A percentile compares a stretch with the other conserved stretches of the same genome.
phyloP scores from a whole-genome alignment of 2,329 filamentous ascomycete genomes.

The Sarocladium brachiariae region DNA sequence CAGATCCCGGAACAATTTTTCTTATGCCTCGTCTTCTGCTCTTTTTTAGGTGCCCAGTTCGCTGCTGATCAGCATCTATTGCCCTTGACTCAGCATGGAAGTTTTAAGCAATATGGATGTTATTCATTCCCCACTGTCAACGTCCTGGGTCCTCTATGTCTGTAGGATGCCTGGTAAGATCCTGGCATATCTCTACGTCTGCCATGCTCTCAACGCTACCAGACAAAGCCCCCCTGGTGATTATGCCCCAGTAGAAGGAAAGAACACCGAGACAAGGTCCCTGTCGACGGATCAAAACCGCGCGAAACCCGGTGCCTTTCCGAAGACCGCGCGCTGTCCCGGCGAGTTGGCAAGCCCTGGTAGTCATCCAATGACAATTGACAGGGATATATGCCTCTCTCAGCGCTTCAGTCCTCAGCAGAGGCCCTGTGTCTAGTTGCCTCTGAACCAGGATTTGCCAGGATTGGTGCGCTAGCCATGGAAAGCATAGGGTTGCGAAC shows the following conservation, averaged over 20 bases:
- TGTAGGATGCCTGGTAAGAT: not conserved
- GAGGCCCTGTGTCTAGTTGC: not conserved
- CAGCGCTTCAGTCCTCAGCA: not conserved
- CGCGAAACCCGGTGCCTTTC: not conserved
- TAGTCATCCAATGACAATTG: not conserved
- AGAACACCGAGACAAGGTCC: not conserved
- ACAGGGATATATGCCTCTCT: not conserved
- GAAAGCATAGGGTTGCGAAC: not conserved
- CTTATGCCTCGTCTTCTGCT: too few relatives aligned
- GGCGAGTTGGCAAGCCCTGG: constrained; percentile 6
- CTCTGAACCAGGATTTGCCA: not conserved
- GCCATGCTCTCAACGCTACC: too few relatives aligned
- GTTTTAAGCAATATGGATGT: not conserved
- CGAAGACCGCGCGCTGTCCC: constrained; percentile 1
- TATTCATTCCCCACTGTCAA: not conserved
- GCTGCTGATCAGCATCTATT: not conserved
- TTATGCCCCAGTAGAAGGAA: not conserved
- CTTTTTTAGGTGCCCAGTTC: constrained; percentile 1
- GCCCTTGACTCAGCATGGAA: not conserved
- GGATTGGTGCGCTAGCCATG: constrained; percentile 6
- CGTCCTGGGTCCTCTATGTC: not conserved
- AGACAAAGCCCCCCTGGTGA: not conserved
- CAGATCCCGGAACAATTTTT: not conserved
- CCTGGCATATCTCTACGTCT: not conserved
- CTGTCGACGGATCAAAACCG: not conserved